A percentile compares a stretch with the other conserved stretches of the same genome.
These are phyloP conservation scores for Mycotypha africana DNA, from an alignment of 371 early-diverging fungal species.

Conservation along the genomic window DNA sequence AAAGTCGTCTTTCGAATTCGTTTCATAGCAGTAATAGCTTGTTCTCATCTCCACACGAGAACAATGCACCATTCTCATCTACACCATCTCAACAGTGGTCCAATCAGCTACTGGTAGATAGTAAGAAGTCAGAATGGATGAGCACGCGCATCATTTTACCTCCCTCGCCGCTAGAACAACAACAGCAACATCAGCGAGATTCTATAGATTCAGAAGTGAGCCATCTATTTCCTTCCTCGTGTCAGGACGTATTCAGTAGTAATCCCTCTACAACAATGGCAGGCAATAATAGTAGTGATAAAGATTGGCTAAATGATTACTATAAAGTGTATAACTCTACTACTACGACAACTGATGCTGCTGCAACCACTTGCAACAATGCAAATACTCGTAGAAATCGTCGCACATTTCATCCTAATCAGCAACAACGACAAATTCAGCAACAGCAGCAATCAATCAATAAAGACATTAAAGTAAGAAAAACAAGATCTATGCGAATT, in stretches of 20 bases:
- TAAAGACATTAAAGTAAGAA: conserved; percentile 4
- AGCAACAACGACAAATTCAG: neutral
- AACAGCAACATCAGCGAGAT: too few species aligned
- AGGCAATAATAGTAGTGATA: conserved; percentile 11
- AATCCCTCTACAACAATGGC: conserved; percentile 7
- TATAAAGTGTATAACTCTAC: neutral
- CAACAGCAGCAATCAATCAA: too few species aligned
- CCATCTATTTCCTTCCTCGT: conserved; percentile 2
- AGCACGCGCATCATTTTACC: too few species aligned
- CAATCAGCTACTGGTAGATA: too few species aligned
- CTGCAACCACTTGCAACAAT: neutral
- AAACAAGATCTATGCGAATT: conserved; percentile 10
- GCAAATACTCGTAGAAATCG: too few species aligned
- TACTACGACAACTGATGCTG: neutral
- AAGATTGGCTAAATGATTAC: neutral
- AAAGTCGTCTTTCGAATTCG: too few species aligned
- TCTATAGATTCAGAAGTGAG: conserved; percentile 7
- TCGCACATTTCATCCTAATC: conserved; percentile 1
- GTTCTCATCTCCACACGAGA: too few species aligned
- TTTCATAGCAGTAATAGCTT: too few species aligned
- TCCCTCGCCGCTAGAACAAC: too few species aligned
- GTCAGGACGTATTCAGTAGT: conserved; percentile 10
- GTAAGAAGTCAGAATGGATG: too few species aligned
- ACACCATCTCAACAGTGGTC: too few species aligned
- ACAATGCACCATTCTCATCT: too few species aligned